These are phyloP conservation scores for Amylocarpus encephaloides DNA, from an alignment of 2,329 filamentous ascomycete genomes.

Conservation along the genomic window DNA sequence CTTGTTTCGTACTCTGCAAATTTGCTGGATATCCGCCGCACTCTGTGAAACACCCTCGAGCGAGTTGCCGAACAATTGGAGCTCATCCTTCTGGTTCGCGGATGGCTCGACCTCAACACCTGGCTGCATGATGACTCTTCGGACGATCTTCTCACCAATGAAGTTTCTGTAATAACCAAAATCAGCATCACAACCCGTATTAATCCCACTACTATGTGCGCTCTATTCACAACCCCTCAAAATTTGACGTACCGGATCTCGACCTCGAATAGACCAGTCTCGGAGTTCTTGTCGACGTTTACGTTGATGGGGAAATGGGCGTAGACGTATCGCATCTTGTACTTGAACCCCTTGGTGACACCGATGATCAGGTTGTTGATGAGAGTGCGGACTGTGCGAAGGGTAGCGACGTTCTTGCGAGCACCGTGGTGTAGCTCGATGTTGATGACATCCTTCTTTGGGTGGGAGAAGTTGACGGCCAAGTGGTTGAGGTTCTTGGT, in stretches of 20 bases:
- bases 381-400: constrained; percentile 94
- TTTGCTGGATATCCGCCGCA: constrained; percentile 98
- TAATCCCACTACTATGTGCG: not conserved
- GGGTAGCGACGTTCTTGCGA: constrained; percentile 95
- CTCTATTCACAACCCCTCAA: not conserved
- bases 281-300: constrained; percentile 93
- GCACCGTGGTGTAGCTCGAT: constrained; percentile 98
- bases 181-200: constrained; percentile 29
- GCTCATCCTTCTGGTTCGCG: constrained; percentile 95
- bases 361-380: constrained; percentile 99
- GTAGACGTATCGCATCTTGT: constrained; percentile 99
- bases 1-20: constrained; percentile 99
- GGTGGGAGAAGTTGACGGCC: constrained; percentile 89
- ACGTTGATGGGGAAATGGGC: constrained; percentile 99
- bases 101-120: constrained; percentile 90
- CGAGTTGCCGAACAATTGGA: constrained; percentile 86
- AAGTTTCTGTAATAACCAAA: constrained; percentile 65
- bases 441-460: constrained; percentile 79
- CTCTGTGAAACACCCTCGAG: constrained; percentile 96
- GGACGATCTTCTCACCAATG: constrained; percentile 98
- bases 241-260: constrained; percentile 78
- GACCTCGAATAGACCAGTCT: constrained; percentile 82
- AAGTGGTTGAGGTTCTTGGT: constrained; percentile 94
- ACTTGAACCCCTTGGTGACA: constrained; percentile 99
- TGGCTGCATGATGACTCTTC: constrained; percentile 78